Percentiles rank a stretch among this genome's conserved stretches.
These are phyloP conservation scores for Pythium grandisporangium DNA, from an alignment of 352 stramenopile genomes.

Conservation along the genomic window DNA sequence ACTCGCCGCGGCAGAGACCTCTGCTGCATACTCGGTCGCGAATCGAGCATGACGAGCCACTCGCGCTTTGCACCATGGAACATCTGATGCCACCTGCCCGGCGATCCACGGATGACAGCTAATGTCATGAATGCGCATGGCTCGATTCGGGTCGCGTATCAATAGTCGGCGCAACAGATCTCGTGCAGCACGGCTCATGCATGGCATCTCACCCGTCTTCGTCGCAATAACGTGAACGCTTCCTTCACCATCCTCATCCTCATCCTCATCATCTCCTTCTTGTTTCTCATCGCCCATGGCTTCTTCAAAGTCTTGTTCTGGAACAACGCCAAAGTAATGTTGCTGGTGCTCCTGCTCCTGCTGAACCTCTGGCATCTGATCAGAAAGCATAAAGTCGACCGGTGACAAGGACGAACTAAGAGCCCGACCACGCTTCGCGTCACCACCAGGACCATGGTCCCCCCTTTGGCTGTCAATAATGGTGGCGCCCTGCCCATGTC, in stretches of 20 bases:
- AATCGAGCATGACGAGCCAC: constrained; percentile 37
- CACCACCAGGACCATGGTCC: no score
- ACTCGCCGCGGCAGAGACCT: constrained; percentile 26
- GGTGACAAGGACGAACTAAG: no score
- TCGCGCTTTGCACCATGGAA: constrained; percentile 37
- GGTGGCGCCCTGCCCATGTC: no score
- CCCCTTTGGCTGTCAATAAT: no score
- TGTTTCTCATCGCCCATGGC: no score
- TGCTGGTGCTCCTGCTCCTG: no score
- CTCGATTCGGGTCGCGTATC: constrained; percentile 30
- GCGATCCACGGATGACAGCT: constrained; percentile 58
- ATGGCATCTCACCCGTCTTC: constrained; percentile 3
- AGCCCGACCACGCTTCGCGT: no score
- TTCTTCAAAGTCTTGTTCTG: no score
- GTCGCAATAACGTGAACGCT: constrained; percentile 11
- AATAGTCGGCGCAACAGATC: constrained; percentile 56
- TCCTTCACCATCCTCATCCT: no score
- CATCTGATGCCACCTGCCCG: constrained; percentile 26
- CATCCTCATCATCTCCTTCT: no score
- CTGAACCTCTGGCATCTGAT: no score
- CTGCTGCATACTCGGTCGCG: constrained; percentile 25
- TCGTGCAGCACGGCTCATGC: constrained; percentile 51
- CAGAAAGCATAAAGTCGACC: no score
- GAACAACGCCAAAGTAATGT: constrained; percentile 17
- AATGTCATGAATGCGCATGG: constrained; percentile 54